Percentiles rank a stretch among this genome's conserved stretches.
These are phyloP conservation scores for Trichosporon inkin DNA, from an alignment of 1,284 basidiomycete genomes.

Conservation along the genomic window DNA sequence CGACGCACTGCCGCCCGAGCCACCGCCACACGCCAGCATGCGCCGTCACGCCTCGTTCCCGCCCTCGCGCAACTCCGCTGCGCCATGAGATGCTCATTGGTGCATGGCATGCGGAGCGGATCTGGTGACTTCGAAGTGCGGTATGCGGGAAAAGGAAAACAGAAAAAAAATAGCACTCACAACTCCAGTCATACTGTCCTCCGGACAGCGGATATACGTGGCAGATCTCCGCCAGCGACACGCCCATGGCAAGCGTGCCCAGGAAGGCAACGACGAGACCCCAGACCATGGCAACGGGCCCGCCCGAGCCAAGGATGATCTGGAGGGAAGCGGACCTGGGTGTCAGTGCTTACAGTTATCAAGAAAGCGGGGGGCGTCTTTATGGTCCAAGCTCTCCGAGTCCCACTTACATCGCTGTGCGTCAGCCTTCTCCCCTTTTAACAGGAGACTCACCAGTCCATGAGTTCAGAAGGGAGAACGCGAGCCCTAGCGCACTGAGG, in stretches of 20 bases:
- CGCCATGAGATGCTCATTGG: too few species aligned
- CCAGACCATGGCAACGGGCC: conserved; percentile 42
- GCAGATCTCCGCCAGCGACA: conserved; percentile 29
- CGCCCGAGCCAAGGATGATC: conserved; percentile 39
- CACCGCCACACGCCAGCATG: too few species aligned
- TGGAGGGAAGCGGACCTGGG: conserved; percentile 17
- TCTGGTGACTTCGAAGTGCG: too few species aligned
- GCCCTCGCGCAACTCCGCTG: too few species aligned
- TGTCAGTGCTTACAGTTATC: background rate
- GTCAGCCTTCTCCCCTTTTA: background rate
- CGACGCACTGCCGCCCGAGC: too few species aligned
- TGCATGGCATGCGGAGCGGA: too few species aligned
- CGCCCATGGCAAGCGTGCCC: conserved; percentile 32
- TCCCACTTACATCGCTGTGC: conserved; percentile 15
- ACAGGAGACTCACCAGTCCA: conserved; percentile 22
- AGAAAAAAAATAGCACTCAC: too few species aligned
- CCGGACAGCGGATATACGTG: conserved; percentile 26
- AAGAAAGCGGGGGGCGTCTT: background rate
- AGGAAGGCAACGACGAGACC: conserved; percentile 37
- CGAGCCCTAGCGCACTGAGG: conserved; percentile 21
- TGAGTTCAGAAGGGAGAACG: conserved; percentile 24
- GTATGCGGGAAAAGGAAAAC: too few species aligned
- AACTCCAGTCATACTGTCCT: conserved; percentile 45
- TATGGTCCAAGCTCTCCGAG: background rate
- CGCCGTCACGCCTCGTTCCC: too few species aligned